Percentiles rank a stretch among this genome's conserved stretches.
These are phyloP conservation scores for Paraconiothyrium sp. DNA, from an alignment of 2,329 filamentous ascomycete genomes.

Conservation along the genomic window DNA sequence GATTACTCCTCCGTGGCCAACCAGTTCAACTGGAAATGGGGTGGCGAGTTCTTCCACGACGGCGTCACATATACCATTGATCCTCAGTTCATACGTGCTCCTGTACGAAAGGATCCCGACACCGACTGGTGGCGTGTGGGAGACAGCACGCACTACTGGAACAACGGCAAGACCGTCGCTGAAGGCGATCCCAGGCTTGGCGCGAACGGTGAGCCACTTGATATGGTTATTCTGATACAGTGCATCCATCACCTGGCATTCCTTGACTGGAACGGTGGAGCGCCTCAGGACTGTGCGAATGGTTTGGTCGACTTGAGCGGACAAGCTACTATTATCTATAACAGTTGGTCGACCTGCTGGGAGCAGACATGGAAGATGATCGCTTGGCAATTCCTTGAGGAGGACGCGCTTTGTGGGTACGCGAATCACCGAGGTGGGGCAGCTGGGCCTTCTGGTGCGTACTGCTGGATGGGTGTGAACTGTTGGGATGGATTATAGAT, in stretches of 20 bases:
- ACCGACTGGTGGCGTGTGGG: neutral
- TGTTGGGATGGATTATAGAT: neutral
- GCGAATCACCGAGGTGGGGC: neutral
- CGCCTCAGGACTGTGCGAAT: neutral
- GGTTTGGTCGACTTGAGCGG: too few relatives aligned
- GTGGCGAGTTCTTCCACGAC: neutral
- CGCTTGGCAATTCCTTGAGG: neutral
- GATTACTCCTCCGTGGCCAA: neutral
- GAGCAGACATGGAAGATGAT: neutral
- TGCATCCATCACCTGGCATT: neutral
- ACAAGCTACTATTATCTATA: neutral
- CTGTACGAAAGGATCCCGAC: neutral
- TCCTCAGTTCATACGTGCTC: neutral
- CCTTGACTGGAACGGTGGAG: neutral
- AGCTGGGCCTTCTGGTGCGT: neutral
- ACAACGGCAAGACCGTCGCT: neutral
- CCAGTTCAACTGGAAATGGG: neutral
- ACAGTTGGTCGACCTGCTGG: neutral
- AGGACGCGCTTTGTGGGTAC: neutral
- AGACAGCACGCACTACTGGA: neutral
- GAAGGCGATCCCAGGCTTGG: neutral
- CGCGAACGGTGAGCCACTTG: neutral
- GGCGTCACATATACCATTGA: neutral
- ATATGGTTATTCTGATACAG: neutral
- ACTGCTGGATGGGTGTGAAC: neutral